phyloP scores from a whole-genome alignment of 106 monocot genomes.

The Dactylorhiza incarnata region DNA sequence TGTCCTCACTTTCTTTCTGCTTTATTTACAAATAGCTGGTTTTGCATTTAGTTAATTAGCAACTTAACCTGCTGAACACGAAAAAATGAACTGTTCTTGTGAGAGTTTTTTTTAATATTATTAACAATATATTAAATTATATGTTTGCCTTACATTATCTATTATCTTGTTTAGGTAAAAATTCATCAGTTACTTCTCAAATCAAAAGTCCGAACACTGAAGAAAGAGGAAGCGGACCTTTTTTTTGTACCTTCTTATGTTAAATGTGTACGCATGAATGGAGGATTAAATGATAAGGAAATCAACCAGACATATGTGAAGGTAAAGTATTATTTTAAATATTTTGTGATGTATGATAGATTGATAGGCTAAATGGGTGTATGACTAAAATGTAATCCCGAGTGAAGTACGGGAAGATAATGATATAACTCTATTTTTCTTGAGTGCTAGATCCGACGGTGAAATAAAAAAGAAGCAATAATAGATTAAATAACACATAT shows the following conservation, averaged over 20 bases:
- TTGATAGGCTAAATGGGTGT: no score
- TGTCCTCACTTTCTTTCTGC: neutral
- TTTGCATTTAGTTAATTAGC: neutral
- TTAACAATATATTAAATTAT: neutral
- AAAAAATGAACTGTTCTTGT: neutral
- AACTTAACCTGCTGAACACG: neutral
- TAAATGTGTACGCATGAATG: slow-evolving; percentile 96
- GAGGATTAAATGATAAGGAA: slow-evolving; percentile 92
- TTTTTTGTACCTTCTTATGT: slow-evolving; percentile 98
- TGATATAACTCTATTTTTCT: no score
- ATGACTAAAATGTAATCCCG: no score
- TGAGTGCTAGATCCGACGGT: no score
- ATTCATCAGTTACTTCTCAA: slow-evolving; percentile 74
- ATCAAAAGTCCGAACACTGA: slow-evolving; percentile 70
- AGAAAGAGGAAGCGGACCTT: slow-evolving; percentile 87
- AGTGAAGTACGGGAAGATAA: no score
- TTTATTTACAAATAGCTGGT: neutral
- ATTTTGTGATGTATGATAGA: neutral
- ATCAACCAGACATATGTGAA: slow-evolving; percentile 89
- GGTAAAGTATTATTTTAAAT: slow-evolving; percentile 33
- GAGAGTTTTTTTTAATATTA: neutral
- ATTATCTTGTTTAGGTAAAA: slow-evolving; percentile 56
- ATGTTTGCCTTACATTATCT: neutral
- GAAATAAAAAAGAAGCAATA: no score
- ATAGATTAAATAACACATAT: no score